Conservation (phyloP, 768 basidiomycete species). For the Bullera alba region DNA sequence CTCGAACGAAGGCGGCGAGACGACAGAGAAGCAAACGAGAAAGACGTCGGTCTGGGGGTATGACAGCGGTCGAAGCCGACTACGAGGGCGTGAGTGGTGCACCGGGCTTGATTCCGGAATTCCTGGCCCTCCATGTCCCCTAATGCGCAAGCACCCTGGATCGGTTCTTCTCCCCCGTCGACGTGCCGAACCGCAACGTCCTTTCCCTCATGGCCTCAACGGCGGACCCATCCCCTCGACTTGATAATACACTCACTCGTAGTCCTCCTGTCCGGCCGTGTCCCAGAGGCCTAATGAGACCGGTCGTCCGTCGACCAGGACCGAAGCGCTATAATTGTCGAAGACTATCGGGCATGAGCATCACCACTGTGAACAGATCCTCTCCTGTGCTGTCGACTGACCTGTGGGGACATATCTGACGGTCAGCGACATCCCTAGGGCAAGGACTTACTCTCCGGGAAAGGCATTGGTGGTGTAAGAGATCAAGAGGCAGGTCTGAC, state of each 20-base stretch:
- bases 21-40: slow-evolving; percentile 96
- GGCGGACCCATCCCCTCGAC: neutral
- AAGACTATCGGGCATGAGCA: slow-evolving; percentile 72
- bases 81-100: slow-evolving; percentile 3
- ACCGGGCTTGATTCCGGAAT: too few relatives aligned
- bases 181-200: neutral
- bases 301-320: slow-evolving; percentile 98
- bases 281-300: slow-evolving; percentile 73
- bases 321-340: slow-evolving; percentile 91
- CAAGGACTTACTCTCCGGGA: slow-evolving; percentile 50
- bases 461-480: slow-evolving; percentile 97
- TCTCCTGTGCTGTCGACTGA: neutral
- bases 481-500: slow-evolving; percentile 88
- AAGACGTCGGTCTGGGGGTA: slow-evolving; percentile 99
- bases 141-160: too few relatives aligned
- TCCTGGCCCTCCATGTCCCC: too few relatives aligned
- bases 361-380: too few relatives aligned
- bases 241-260: slow-evolving; percentile 34
- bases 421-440: neutral
- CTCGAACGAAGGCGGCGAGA: slow-evolving; percentile 95
- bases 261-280: slow-evolving; percentile 47
- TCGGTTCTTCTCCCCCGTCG: too few relatives aligned
- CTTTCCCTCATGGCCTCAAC: too few relatives aligned
- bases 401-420: slow-evolving; percentile 43
- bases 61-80: slow-evolving; percentile 85